phyloP scores from a whole-genome alignment of 805 yeast species.

The Vanderwaltozyma polyspora region DNA sequence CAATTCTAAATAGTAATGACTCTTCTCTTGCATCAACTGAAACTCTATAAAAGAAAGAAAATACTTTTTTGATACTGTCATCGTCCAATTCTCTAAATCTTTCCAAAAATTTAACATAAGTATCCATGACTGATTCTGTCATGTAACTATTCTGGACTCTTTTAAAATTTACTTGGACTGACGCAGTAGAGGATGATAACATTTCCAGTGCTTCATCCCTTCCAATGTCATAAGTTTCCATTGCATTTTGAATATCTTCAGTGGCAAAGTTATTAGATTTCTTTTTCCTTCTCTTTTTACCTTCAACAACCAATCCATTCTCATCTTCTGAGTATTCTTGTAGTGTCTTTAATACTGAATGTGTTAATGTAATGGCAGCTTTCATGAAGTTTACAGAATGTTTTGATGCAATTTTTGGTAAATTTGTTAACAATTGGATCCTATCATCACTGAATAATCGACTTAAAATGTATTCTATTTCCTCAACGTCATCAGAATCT shows the following conservation, averaged over 20 bases:
- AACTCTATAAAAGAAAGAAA: conserved; percentile 61
- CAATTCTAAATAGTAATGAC: conserved; percentile 52
- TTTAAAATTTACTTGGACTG: conserved; percentile 14
- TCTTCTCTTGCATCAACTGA: conserved; percentile 54
- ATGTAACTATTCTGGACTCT: conserved; percentile 16
- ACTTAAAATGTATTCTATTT: conserved; percentile 45
- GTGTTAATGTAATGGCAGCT: conserved; percentile 53
- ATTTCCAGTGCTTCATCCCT: conserved; percentile 26
- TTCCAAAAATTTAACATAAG: conserved; percentile 52
- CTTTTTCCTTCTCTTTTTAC: conserved; percentile 30
- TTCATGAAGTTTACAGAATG: conserved; percentile 53
- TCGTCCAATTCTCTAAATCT: conserved; percentile 53
- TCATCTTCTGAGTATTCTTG: conserved; percentile 48
- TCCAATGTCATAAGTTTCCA: conserved; percentile 24
- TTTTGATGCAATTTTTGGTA: conserved; percentile 55
- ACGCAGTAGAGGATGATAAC: conserved; percentile 7
- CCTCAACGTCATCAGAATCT: conserved; percentile 28
- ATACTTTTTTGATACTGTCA: conserved; percentile 47
- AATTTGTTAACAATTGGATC: conserved; percentile 40
- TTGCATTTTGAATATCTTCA: conserved; percentile 28
- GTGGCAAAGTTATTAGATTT: conserved; percentile 14
- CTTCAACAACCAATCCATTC: conserved; percentile 36
- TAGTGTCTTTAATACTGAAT: conserved; percentile 52
- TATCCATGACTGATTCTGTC: conserved; percentile 47
- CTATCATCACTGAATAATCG: conserved; percentile 58